A percentile compares a stretch with the other conserved stretches of the same genome.
These are phyloP conservation scores for Pichia sp. DNA, from an alignment of 1,139 yeast species.

Conservation along the genomic window DNA sequence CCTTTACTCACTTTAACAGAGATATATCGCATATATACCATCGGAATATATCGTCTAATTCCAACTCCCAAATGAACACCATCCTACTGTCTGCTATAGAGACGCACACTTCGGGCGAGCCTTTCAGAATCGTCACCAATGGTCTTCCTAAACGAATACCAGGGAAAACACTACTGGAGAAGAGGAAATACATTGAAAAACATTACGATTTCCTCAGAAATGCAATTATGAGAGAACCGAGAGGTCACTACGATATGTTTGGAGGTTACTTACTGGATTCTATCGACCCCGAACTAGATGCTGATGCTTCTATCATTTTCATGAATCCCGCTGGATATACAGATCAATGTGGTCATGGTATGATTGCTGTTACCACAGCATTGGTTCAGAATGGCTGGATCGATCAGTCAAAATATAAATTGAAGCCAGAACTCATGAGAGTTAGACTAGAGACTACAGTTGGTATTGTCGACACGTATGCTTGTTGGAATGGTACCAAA, in stretches of 20 bases:
- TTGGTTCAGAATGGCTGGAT: conserved; percentile 17
- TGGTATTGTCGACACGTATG: conserved; percentile 17
- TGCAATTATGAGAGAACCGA: conserved; percentile 23
- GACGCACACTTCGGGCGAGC: conserved; percentile 25
- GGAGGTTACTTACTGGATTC: conserved; percentile 22
- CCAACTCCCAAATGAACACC: conserved; percentile 4
- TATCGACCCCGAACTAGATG: conserved; percentile 7
- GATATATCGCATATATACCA: too few species aligned
- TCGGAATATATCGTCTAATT: too few species aligned
- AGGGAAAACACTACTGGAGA: conserved; percentile 20
- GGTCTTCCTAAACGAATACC: conserved; percentile 20
- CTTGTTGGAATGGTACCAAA: conserved; percentile 20
- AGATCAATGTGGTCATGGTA: conserved; percentile 26
- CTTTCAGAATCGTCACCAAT: conserved; percentile 18
- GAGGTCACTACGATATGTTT: conserved; percentile 26
- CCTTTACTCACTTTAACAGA: too few species aligned
- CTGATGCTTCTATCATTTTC: conserved; percentile 22
- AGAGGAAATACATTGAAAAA: conserved; percentile 15
- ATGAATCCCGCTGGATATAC: conserved; percentile 24
- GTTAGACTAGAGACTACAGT: conserved; percentile 20
- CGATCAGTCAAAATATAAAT: conserved; percentile 13
- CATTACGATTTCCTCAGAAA: conserved; percentile 20
- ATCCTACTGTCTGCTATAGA: conserved; percentile 21
- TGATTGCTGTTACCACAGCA: conserved; percentile 20
- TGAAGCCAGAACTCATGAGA: conserved; percentile 17